Conservation (phyloP, 73 alveolate genomes). For the Uronychia setigera region DNA sequence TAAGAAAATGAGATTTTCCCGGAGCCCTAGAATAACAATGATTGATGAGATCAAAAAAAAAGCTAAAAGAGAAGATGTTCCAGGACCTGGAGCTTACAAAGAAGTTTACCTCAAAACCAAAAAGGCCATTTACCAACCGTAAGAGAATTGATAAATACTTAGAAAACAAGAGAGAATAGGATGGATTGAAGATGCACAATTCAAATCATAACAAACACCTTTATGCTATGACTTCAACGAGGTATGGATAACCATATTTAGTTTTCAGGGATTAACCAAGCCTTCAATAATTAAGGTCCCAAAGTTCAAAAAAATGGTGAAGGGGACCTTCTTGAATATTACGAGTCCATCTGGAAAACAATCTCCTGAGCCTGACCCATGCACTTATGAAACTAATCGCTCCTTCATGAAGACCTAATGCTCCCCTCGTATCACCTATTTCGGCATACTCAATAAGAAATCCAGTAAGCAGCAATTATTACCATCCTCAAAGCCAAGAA, state of each 20-base stretch:
- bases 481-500: no score
- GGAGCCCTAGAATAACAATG: neutral
- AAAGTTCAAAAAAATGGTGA: neutral
- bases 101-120: neutral
- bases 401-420: neutral
- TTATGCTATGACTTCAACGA: neutral
- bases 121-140: neutral
- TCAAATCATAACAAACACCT: neutral
- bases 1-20: neutral
- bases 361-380: neutral
- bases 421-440: neutral
- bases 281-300: neutral
- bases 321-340: neutral
- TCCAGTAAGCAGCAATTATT: no score
- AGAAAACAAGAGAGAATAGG: neutral
- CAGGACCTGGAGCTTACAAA: neutral
- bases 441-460: no score
- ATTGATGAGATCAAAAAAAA: neutral
- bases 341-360: neutral
- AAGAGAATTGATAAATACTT: neutral
- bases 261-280: neutral
- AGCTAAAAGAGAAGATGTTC: neutral
- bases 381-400: neutral
- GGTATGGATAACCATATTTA: neutral
- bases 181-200: neutral